Conservation (phyloP, 2,329 filamentous ascomycete genomes). For the Cryphonectria nitschkei region DNA sequence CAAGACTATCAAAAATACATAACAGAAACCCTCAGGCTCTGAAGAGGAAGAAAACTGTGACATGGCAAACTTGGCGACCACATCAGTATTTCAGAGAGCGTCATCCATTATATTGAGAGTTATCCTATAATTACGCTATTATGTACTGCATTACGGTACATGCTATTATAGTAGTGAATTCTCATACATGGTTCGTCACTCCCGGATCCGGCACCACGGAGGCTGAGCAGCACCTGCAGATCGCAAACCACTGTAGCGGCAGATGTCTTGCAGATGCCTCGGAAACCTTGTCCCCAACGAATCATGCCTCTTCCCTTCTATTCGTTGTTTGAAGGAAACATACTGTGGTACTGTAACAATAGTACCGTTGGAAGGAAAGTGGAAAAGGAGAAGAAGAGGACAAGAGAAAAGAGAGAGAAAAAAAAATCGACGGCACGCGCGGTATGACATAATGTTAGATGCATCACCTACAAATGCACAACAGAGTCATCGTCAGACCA, state of each 20-base stretch:
- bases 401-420: neutral
- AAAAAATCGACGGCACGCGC: neutral
- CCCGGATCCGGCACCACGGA: slow-evolving; percentile 1
- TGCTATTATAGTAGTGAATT: neutral
- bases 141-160: neutral
- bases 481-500: neutral
- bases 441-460: neutral
- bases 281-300: neutral
- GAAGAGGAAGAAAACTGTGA: neutral
- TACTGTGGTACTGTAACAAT: too few relatives aligned
- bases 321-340: too few relatives aligned
- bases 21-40: too few relatives aligned
- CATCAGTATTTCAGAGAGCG: neutral
- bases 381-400: too few relatives aligned
- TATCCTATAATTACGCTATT: neutral
- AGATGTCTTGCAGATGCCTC: neutral
- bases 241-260: neutral
- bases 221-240: neutral
- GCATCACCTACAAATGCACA: neutral
- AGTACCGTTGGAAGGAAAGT: too few relatives aligned
- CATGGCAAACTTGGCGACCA: too few relatives aligned
- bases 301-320: neutral
- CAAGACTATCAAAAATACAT: too few relatives aligned
- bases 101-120: neutral
- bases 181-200: neutral